phyloP scores from a whole-genome alignment of 495 filamentous ascomycete genomes.

The Annulohypoxylon maeteangense region DNA sequence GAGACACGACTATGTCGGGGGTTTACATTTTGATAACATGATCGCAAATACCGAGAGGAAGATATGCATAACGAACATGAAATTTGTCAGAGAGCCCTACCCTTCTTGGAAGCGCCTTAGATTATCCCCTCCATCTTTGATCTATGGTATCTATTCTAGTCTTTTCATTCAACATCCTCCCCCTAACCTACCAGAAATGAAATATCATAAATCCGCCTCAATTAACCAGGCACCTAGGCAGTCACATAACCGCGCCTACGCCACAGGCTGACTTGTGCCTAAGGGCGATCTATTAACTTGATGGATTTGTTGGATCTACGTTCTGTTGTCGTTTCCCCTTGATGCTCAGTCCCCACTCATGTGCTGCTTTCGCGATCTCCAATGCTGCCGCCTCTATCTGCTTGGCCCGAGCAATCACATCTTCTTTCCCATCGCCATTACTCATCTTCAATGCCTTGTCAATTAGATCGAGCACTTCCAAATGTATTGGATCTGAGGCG shows the following conservation, averaged over 20 bases:
- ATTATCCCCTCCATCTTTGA: no score
- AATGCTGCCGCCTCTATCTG: conserved; percentile 36
- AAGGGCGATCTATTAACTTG: conserved; percentile 7
- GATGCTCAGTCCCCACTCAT: conserved; percentile 30
- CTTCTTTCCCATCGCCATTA: conserved; percentile 9
- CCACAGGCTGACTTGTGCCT: neutral
- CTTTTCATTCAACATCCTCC: no score
- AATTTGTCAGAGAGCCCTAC: no score
- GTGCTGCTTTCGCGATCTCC: conserved; percentile 38
- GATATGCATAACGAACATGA: no score
- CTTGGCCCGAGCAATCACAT: conserved; percentile 19
- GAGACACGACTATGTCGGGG: neutral
- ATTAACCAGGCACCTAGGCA: neutral
- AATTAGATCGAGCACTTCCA: conserved; percentile 33
- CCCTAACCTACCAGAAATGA: no score
- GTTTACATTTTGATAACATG: no score
- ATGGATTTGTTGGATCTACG: conserved; percentile 5
- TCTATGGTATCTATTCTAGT: no score
- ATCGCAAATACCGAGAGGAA: no score
- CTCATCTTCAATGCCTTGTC: conserved; percentile 21
- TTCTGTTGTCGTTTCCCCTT: conserved; percentile 29
- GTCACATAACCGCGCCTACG: neutral
- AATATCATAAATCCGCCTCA: no score
- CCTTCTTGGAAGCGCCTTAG: no score
- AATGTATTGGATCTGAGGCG: conserved; percentile 17